A percentile compares a stretch with the other conserved stretches of the same genome.
phyloP scores from a whole-genome alignment of 1,139 yeast genomes.

The Meyerozyma athensensis region DNA sequence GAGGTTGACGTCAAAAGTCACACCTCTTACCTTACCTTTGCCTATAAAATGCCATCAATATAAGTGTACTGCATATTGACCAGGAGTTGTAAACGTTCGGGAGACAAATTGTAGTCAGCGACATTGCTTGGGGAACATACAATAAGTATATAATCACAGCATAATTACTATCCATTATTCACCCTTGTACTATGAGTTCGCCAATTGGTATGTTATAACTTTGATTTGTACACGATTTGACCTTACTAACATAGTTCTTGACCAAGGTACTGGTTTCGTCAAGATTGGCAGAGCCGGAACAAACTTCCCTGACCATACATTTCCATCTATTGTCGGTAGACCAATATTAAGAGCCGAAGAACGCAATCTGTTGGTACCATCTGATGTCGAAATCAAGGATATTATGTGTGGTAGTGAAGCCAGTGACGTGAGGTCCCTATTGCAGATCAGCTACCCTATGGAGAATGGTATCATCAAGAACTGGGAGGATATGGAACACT shows the following conservation, averaged over 20 bases:
- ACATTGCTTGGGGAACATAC: not conserved
- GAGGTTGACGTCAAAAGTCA: conserved; percentile 89
- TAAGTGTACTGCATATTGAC: not conserved
- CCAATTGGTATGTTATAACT: conserved; percentile 51
- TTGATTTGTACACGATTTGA: not conserved
- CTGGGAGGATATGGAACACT: conserved; percentile 98
- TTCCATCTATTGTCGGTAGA: conserved; percentile 96
- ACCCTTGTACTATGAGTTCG: conserved; percentile 26
- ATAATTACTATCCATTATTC: not conserved
- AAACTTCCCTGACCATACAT: conserved; percentile 96
- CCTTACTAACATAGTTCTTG: conserved; percentile 58
- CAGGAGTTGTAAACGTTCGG: not conserved
- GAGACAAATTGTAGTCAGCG: conserved; percentile 2
- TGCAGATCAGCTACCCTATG: conserved; percentile 95
- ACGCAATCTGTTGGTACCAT: conserved; percentile 51
- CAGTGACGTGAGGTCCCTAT: conserved; percentile 78
- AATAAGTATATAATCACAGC: conserved; percentile 1
- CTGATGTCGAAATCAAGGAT: conserved; percentile 72
- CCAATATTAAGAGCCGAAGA: conserved; percentile 98
- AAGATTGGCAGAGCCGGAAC: conserved; percentile 95
- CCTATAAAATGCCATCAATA: conserved; percentile 37
- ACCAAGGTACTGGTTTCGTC: conserved; percentile 98
- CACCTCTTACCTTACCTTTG: conserved; percentile 92
- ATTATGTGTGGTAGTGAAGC: conserved; percentile 99
- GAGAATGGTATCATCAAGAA: conserved; percentile 96